Base-by-base conservation (phyloP, 805 yeast genomes). In the Yarrowia sp. region DNA sequence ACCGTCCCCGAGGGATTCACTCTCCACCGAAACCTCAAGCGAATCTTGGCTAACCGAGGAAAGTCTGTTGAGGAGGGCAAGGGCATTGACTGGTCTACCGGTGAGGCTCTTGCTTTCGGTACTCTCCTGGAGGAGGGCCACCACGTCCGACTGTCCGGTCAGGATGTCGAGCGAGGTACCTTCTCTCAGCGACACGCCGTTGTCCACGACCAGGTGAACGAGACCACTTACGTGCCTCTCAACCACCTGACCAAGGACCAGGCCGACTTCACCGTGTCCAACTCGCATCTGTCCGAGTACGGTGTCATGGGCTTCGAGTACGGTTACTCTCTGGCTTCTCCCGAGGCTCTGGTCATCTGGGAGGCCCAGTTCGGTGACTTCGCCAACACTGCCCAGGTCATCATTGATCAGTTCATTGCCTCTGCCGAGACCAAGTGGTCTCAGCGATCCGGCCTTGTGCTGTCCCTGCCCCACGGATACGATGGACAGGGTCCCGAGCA, bases 401-500 rank as follows among this genome's bases (percentile, higher is more conserved):
- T 95, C 75, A 85, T 91, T 75, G 99, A 95, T 81, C 99, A 95
- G 84, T 95, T 95, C 79, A 86, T 95, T 77, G 90, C 98, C 55
- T 91, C 93, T 78, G 99, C 97, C 79, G 99, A 95, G 83, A 87
- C 93, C 74, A 95, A 95, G 83, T 95, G 99, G 99, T 90, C 91
- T 79, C 99, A 95, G 85, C 90, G 99, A 82, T 91, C 97, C 14
- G 99, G 99, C 79, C 79, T 95, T 70, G 97, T 95, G 46, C 82
- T 95, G 74, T 91, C 98, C 3, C 85, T 95, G 81, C 99, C 99
- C 70, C 99, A 95, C 79, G 99, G 99, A 83, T 95, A 93, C 80
- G 99, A 95, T 79, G 99, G 99, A 74, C 99, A 95, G 84, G 99
- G 99, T 77, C 98, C 99, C 73, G 99, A 95, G 84, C 99, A 95